Base-by-base conservation (phyloP, 2,329 filamentous ascomycete genomes). In the Hymenoscyphus scutula region DNA sequence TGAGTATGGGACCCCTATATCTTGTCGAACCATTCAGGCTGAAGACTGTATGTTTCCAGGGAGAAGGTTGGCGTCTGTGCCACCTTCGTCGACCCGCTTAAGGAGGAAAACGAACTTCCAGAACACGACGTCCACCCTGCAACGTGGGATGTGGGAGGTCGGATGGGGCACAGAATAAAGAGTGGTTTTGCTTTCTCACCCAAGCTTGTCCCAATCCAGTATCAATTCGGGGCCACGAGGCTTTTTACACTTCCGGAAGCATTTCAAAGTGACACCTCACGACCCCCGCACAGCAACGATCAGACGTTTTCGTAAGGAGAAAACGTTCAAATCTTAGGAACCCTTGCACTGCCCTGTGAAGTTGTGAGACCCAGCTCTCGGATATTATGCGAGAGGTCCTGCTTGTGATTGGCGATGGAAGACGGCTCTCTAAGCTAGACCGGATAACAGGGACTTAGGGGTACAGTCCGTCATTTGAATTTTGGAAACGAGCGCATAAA, bases 61-160 rank as follows among this genome's bases (percentile, higher is more conserved):
- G 64, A 62, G 62, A 62, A 58, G 64, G 61, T 59, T 62, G 56
- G 56, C 41, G 65, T 65, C 64, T 61, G 65, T 67, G 64, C 65
- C 61, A 59, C 62, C 58, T 37, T 51, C 19, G 45, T 51, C 19
- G 45, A 51, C 45, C 45, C 45, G 45, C 45, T 54, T 19, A 17
- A 54, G 25, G 53, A 54, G 25, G 29, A 54, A 54, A 54, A 54
- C 53, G 53, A 54, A 54, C 57, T 59, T 59, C 57, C 38, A 59
- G 57, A 59, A 59, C 56, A 58, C 56, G 27, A 58, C 27, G 38
- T 38, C 37, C 27, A 37, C 27, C 55, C 55, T 57, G 60, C 60
- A 53, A 34, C 55, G 60, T 19, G 56, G 25, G 11, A 58, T 30
- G 56, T 58, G 34, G 56, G 51, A 53, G 23, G 23, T 53, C 25